Evolutionary conservation across 2,329 filamentous ascomycete species (phyloP).

Genomic region (Cordyceps tenuipes): DNA sequence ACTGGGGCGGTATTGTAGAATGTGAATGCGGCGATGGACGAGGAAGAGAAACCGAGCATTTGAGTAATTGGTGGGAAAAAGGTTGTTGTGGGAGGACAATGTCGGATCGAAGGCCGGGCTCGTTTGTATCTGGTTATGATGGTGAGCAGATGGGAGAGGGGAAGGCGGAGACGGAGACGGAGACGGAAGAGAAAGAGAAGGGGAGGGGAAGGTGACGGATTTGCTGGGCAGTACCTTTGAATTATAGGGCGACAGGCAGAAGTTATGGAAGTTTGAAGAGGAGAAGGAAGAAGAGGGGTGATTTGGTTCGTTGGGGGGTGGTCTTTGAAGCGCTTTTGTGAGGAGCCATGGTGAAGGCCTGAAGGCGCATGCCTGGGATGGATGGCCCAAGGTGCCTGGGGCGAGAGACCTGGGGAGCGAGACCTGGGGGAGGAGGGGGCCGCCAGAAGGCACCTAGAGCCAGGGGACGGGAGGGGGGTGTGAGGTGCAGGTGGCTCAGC

Average conservation of each 20-base stretch:
- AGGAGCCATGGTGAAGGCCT: background rate
- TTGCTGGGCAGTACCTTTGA: background rate
- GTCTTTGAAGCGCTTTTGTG: background rate
- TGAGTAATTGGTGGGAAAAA: background rate
- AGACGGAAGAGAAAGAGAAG: background rate
- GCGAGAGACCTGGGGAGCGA: too few relatives aligned
- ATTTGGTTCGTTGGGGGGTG: background rate
- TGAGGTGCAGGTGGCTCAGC: background rate
- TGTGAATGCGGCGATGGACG: background rate
- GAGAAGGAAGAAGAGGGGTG: background rate
- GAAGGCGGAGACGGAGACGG: background rate
- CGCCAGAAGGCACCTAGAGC: background rate
- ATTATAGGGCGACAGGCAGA: background rate
- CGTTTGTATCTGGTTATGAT: background rate
- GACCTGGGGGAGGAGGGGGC: too few relatives aligned
- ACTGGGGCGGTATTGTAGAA: constrained; percentile 5
- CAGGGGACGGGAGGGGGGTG: background rate
- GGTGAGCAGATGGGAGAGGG: background rate
- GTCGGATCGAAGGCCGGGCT: background rate
- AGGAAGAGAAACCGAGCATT: background rate
- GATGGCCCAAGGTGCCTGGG: background rate
- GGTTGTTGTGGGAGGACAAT: background rate
- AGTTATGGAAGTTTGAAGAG: background rate
- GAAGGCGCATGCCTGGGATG: background rate
- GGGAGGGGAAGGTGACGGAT: background rate